Evolutionary conservation across 1,284 basidiomycete genomes (phyloP).

Genomic region (Ceratobasidium papillatum): DNA sequence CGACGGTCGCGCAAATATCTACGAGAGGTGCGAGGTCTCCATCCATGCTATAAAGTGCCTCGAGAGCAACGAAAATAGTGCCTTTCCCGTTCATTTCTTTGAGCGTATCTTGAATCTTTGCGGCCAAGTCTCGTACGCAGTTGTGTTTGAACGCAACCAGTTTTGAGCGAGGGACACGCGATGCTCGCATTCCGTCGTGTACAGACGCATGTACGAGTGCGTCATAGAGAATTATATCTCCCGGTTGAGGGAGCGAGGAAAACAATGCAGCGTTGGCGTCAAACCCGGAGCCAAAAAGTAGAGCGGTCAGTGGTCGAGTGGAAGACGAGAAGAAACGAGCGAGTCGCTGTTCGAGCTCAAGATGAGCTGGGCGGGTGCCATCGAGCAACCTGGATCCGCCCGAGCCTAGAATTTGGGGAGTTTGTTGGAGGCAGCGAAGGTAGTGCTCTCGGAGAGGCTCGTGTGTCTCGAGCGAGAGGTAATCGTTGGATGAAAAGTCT

Average conservation of each 20-base stretch:
- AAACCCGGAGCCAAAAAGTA: constrained; percentile 95
- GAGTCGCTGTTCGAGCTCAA: constrained; percentile 73
- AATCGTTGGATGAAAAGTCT: constrained; percentile 94
- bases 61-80: constrained; percentile 78
- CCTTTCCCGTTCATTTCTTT: constrained; percentile 46
- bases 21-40: constrained; percentile 84
- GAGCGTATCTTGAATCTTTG: constrained; percentile 50
- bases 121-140: constrained; percentile 61
- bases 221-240: constrained; percentile 86
- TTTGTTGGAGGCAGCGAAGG: constrained; percentile 63
- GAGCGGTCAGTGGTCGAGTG: constrained; percentile 62
- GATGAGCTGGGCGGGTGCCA: constrained; percentile 73
- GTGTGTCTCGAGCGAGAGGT: constrained; percentile 83
- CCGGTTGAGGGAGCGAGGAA: constrained; percentile 78
- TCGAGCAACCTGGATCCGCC: constrained; percentile 92
- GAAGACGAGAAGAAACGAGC: constrained; percentile 46
- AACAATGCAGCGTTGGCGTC: constrained; percentile 95
- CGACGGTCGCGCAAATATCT: constrained; percentile 68
- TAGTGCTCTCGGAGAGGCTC: constrained; percentile 64
- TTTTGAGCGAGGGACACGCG: constrained; percentile 58
- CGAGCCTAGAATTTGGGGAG: constrained; percentile 78
- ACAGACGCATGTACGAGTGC: constrained; percentile 92
- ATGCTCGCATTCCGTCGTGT: constrained; percentile 86
- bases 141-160: constrained; percentile 77
- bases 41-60: constrained; percentile 95